Percentiles rank a stretch among this genome's conserved stretches.
Conservation (phyloP, 108 stramenopile species). For the Epipyxis sp. region DNA sequence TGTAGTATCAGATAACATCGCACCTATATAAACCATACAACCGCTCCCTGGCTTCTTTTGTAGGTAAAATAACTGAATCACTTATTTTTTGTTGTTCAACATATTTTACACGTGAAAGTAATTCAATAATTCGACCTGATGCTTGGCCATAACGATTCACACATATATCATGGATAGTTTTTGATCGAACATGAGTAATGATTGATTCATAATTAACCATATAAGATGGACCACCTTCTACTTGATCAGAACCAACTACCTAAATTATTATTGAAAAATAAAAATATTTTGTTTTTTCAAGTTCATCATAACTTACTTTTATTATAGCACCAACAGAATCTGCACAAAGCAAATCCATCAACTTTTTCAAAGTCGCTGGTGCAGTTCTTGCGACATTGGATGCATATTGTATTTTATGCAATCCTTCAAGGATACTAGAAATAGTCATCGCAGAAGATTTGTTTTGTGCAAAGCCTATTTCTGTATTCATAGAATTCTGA, state of each 20-base stretch:
- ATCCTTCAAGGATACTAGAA: too few species aligned
- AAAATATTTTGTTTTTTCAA: too few species aligned
- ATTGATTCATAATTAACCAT: slow-evolving; percentile 22
- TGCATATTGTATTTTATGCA: too few species aligned
- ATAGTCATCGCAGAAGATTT: slow-evolving; percentile 15
- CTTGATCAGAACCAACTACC: neutral
- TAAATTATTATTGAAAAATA: too few species aligned
- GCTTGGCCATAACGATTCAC: neutral
- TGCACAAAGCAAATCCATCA: too few species aligned
- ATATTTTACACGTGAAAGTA: neutral
- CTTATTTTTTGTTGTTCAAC: slow-evolving; percentile 14
- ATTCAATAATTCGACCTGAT: slow-evolving; percentile 14
- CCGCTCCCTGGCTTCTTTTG: slow-evolving; percentile 5
- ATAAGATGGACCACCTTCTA: neutral
- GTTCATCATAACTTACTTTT: too few species aligned
- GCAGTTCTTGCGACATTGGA: too few species aligned
- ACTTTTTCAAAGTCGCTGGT: too few species aligned
- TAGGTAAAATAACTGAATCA: slow-evolving; percentile 20
- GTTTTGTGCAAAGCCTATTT: neutral
- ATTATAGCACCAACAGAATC: too few species aligned
- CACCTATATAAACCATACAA: slow-evolving; percentile 8
- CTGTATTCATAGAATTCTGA: neutral
- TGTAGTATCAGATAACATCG: too few species aligned
- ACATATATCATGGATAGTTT: slow-evolving; percentile 1
- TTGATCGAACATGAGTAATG: neutral